These are phyloP conservation scores for Saussurea involucrata DNA, from an alignment of 129 eudicot genomes.

Conservation along the genomic window DNA sequence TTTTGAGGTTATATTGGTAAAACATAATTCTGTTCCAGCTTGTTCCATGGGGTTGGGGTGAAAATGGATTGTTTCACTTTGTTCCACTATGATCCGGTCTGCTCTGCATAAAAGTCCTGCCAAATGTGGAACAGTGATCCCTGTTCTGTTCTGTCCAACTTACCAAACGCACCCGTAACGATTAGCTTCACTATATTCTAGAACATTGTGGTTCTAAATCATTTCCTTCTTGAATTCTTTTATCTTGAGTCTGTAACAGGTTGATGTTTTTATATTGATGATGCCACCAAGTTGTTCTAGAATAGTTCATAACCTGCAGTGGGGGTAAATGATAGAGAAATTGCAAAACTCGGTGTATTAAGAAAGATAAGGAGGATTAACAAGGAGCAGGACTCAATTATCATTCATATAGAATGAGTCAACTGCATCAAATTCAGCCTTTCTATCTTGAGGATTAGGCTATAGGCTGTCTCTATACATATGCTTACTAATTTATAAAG, in stretches of 20 bases:
- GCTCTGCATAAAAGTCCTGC: too few relatives aligned
- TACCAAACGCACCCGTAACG: too few relatives aligned
- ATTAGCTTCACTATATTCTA: not conserved
- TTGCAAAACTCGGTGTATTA: not conserved
- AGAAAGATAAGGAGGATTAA: conserved; percentile 1
- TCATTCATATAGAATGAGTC: not conserved
- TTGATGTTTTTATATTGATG: not conserved
- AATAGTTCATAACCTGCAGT: not conserved
- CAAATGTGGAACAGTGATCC: too few relatives aligned
- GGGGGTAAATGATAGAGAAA: not conserved
- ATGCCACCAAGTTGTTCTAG: conserved; percentile 3
- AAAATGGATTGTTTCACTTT: too few relatives aligned
- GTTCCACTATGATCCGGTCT: too few relatives aligned
- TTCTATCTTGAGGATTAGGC: not conserved
- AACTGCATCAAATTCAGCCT: not conserved
- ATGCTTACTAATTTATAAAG: not conserved
- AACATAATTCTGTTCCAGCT: too few relatives aligned
- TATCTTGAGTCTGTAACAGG: not conserved
- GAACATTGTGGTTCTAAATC: not conserved
- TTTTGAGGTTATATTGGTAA: too few relatives aligned
- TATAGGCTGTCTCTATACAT: not conserved
- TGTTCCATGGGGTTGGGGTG: too few relatives aligned
- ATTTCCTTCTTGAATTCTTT: not conserved
- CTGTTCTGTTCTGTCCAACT: too few relatives aligned
- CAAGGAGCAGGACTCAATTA: not conserved